Evolutionary conservation across 2,329 filamentous ascomycete genomes (phyloP).

Genomic region (Colletotrichum horii): DNA sequence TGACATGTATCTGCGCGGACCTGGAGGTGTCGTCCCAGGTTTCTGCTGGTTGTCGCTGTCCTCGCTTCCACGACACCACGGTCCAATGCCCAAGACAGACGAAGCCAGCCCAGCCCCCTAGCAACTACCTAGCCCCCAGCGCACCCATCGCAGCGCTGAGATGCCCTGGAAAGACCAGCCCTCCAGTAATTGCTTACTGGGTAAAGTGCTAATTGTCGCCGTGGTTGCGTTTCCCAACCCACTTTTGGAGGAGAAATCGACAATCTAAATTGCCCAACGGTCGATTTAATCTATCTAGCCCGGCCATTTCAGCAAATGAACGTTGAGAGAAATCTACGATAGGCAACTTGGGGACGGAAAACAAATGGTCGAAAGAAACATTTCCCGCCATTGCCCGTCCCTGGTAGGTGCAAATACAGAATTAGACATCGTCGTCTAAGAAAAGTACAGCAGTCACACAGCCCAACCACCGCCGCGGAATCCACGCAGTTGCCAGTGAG

Average conservation of each 20-base stretch:
- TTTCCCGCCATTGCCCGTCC: constrained; percentile 6
- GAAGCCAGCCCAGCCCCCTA: neutral
- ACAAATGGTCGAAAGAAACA: neutral
- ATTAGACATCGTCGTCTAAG: neutral
- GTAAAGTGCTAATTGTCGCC: neutral
- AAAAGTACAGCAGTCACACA: neutral
- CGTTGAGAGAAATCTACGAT: constrained; percentile 1
- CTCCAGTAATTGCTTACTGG: neutral
- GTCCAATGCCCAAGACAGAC: neutral
- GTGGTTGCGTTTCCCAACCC: neutral
- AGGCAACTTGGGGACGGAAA: neutral
- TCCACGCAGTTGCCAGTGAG: neutral
- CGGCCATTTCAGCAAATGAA: neutral
- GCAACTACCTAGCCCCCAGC: neutral
- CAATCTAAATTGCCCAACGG: neutral
- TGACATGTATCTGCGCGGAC: neutral
- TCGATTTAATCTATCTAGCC: constrained; percentile 12
- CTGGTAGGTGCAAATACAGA: neutral
- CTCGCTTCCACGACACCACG: neutral
- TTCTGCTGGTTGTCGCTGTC: neutral
- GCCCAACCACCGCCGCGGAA: neutral
- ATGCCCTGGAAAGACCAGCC: constrained; percentile 6
- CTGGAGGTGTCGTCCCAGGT: neutral
- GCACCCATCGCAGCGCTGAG: neutral
- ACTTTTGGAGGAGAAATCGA: constrained; percentile 14